phyloP scores from a whole-genome alignment of 2,329 filamentous ascomycete species.

The Geosmithia putterillii region DNA sequence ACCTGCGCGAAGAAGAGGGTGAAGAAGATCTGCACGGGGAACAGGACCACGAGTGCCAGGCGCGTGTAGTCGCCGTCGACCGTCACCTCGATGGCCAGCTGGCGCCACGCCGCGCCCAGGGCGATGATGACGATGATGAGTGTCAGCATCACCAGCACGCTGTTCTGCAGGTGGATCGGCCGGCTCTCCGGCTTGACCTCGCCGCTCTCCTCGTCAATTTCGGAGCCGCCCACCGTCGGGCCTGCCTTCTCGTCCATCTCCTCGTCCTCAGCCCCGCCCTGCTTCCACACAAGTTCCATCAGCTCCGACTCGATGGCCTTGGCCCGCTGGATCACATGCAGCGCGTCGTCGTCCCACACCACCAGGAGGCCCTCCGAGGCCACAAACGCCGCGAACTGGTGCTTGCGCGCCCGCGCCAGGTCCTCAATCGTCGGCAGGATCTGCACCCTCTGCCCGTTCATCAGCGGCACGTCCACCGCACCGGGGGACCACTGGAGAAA shows the following conservation, averaged over 20 bases:
- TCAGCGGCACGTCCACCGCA: constrained; percentile 61
- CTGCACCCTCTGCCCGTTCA: constrained; percentile 66
- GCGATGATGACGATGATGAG: constrained; percentile 52
- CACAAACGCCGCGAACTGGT: constrained; percentile 72
- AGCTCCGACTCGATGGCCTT: constrained; percentile 63
- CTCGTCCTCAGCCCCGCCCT: constrained; percentile 38
- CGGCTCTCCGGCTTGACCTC: constrained; percentile 52
- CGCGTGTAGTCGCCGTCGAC: constrained; percentile 52
- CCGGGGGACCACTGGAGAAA: constrained; percentile 63
- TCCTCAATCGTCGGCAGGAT: constrained; percentile 62
- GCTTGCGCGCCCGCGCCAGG: constrained; percentile 57
- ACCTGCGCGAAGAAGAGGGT: constrained; percentile 73
- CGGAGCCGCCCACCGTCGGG: constrained; percentile 31
- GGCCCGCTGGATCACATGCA: constrained; percentile 57
- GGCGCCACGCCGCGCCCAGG: constrained; percentile 57
- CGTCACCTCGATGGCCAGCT: constrained; percentile 55
- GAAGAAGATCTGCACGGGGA: constrained; percentile 67
- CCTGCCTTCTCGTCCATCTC: constrained; percentile 32
- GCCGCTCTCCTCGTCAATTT: constrained; percentile 62
- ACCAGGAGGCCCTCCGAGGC: constrained; percentile 58
- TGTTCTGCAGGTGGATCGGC: constrained; percentile 57
- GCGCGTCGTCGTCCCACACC: constrained; percentile 73
- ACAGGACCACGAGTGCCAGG: constrained; percentile 51
- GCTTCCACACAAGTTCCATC: constrained; percentile 67
- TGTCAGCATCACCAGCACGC: constrained; percentile 54